A percentile compares a stretch with the other conserved stretches of the same genome.
Conservation (phyloP, 2,329 filamentous ascomycete species). For the Chaetothyriales sp. region DNA sequence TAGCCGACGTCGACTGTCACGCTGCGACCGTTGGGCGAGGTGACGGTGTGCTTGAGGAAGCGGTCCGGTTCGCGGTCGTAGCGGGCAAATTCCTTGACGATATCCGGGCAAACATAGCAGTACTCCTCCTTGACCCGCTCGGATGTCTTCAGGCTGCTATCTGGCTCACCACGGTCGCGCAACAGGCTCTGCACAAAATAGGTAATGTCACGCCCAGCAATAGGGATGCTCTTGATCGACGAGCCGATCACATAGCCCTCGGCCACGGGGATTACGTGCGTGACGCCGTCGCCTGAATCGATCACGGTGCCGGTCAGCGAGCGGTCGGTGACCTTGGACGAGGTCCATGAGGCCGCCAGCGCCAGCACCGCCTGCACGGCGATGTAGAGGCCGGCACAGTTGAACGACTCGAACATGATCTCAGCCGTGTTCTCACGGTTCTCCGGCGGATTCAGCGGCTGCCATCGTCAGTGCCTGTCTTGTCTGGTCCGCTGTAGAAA, state of each 20-base stretch:
- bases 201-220: slow-evolving; percentile 93
- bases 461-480: slow-evolving; percentile 4
- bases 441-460: slow-evolving; percentile 95
- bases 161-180: slow-evolving; percentile 87
- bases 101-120: slow-evolving; percentile 96
- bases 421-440: slow-evolving; percentile 98
- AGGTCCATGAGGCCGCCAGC: slow-evolving; percentile 94
- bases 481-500: neutral
- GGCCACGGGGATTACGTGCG: slow-evolving; percentile 94
- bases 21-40: slow-evolving; percentile 69
- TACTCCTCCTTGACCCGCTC: slow-evolving; percentile 98
- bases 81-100: slow-evolving; percentile 92
- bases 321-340: slow-evolving; percentile 89
- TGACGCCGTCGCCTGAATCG: slow-evolving; percentile 96
- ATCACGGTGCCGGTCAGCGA: slow-evolving; percentile 96
- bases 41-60: slow-evolving; percentile 79
- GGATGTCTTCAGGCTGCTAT: slow-evolving; percentile 91
- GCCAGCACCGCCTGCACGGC: slow-evolving; percentile 95
- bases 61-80: slow-evolving; percentile 87
- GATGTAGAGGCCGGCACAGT: slow-evolving; percentile 97
- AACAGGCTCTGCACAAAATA: slow-evolving; percentile 96
- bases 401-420: slow-evolving; percentile 99
- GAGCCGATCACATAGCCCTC: slow-evolving; percentile 98
- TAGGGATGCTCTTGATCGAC: slow-evolving; percentile 97
- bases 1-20: slow-evolving; percentile 87